A percentile compares a stretch with the other conserved stretches of the same genome.
phyloP scores from a whole-genome alignment of 2,329 filamentous ascomycete species.

The Periconia sp. region DNA sequence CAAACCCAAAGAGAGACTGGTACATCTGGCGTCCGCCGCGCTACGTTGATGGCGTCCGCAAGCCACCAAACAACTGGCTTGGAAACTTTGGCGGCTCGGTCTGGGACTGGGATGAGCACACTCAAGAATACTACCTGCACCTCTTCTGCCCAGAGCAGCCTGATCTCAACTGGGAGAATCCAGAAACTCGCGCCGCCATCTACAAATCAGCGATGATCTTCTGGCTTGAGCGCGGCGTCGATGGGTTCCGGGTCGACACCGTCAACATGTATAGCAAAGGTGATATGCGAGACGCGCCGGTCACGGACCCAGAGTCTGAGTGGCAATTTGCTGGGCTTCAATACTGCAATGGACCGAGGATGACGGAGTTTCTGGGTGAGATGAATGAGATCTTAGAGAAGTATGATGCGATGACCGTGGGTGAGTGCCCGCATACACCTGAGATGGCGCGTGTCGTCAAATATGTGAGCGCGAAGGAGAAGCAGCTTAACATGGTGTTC shows the following conservation, averaged over 20 bases:
- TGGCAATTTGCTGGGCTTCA: constrained; percentile 51
- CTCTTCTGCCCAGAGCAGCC: constrained; percentile 79
- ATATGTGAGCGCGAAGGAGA: constrained; percentile 64
- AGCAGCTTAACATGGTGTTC: constrained; percentile 73
- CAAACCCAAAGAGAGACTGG: constrained; percentile 61
- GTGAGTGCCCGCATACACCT: constrained; percentile 70
- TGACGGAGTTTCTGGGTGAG: constrained; percentile 71
- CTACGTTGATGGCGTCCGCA: constrained; percentile 62
- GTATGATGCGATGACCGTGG: constrained; percentile 73
- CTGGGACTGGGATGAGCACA: constrained; percentile 76
- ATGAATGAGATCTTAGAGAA: constrained; percentile 65
- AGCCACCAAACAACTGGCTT: constrained; percentile 79
- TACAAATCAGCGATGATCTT: constrained; percentile 74
- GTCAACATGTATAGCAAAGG: constrained; percentile 48
- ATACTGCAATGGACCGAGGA: constrained; percentile 71
- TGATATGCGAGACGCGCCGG: constrained; percentile 39
- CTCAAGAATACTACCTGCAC: constrained; percentile 75
- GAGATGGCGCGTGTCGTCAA: constrained; percentile 62
- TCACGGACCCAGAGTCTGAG: constrained; percentile 36
- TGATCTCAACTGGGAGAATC: constrained; percentile 85
- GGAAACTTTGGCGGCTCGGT: constrained; percentile 65
- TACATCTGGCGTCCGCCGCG: constrained; percentile 60
- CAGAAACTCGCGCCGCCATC: constrained; percentile 69
- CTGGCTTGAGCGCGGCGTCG: constrained; percentile 76
- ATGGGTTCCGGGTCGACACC: constrained; percentile 50